Conservation (phyloP, 176 grass and related monocot genomes). For the Lolium multiflorum region DNA sequence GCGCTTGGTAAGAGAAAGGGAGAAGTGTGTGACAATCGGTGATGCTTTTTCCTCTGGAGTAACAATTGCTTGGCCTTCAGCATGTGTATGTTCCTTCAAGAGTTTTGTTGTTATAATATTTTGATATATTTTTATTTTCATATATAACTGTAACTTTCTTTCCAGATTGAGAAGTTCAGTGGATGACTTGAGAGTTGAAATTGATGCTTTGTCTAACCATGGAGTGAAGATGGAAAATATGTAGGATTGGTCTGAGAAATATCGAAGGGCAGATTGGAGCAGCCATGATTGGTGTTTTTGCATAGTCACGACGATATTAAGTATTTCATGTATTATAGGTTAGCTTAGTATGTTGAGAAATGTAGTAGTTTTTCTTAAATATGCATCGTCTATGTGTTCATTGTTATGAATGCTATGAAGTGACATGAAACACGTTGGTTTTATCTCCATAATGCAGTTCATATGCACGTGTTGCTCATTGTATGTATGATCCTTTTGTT, state of each 20-base stretch:
- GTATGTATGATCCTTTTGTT: neutral
- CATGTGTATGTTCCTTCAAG: neutral
- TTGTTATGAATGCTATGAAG: neutral
- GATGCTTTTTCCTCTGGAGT: neutral
- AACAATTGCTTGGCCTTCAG: neutral
- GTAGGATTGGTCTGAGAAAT: neutral
- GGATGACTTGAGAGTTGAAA: neutral
- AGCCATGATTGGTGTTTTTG: neutral
- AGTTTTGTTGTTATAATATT: neutral
- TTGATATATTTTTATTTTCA: neutral
- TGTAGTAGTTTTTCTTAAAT: neutral
- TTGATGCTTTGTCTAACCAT: neutral
- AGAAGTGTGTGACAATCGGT: neutral
- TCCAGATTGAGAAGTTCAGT: neutral
- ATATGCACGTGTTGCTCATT: neutral
- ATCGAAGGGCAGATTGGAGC: neutral
- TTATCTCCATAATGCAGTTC: neutral
- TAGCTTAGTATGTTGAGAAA: neutral
- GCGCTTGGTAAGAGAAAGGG: neutral
- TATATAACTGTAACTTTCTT: neutral
- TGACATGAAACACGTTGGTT: neutral
- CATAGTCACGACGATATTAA: too few relatives aligned
- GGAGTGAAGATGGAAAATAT: neutral
- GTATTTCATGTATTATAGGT: too few relatives aligned
- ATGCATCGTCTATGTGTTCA: neutral